A percentile compares a stretch with the other conserved stretches of the same genome.
phyloP scores from a whole-genome alignment of 306 rosid species.

The Cicer pinnatifidum region DNA sequence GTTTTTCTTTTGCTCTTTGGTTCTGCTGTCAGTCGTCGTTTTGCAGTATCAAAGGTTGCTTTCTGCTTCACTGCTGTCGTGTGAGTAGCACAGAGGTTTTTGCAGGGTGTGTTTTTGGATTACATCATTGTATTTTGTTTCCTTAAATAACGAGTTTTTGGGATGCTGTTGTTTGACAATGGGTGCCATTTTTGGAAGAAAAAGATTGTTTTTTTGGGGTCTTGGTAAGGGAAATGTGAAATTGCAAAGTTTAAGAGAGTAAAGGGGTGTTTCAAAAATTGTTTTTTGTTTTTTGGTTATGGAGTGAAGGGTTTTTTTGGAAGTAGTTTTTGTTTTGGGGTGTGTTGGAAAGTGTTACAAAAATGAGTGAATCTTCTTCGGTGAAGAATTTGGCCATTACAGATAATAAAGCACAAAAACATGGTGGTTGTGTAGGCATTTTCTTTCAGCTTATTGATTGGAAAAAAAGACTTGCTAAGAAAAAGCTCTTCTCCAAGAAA shows the following conservation, averaged over 20 bases:
- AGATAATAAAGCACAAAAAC: slow-evolving; percentile 67
- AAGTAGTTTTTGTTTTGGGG: slow-evolving; percentile 9
- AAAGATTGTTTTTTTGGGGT: slow-evolving; percentile 11
- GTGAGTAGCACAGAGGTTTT: slow-evolving; percentile 32
- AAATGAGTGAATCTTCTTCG: slow-evolving; percentile 65
- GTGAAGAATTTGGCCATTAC: slow-evolving; percentile 65
- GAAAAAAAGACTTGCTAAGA: slow-evolving; percentile 82
- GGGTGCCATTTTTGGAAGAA: slow-evolving; percentile 19
- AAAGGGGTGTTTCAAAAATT: not conserved
- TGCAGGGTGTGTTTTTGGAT: slow-evolving; percentile 47
- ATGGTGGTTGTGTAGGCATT: slow-evolving; percentile 86
- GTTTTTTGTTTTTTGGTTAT: not conserved
- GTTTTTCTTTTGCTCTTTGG: not conserved
- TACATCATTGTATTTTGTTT: slow-evolving; percentile 49
- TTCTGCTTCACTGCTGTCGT: slow-evolving; percentile 47
- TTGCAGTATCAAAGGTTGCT: slow-evolving; percentile 51
- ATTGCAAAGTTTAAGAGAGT: not conserved
- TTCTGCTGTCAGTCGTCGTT: slow-evolving; percentile 50
- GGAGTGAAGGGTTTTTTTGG: not conserved
- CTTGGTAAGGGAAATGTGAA: slow-evolving; percentile 41
- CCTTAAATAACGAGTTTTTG: slow-evolving; percentile 21
- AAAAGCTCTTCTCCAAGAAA: slow-evolving; percentile 80
- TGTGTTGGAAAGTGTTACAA: slow-evolving; percentile 31
- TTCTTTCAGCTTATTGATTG: slow-evolving; percentile 94
- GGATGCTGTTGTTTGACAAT: not conserved